These are phyloP conservation scores for Aspergillus panamensis DNA, from an alignment of 495 filamentous ascomycete species.

Conservation along the genomic window DNA sequence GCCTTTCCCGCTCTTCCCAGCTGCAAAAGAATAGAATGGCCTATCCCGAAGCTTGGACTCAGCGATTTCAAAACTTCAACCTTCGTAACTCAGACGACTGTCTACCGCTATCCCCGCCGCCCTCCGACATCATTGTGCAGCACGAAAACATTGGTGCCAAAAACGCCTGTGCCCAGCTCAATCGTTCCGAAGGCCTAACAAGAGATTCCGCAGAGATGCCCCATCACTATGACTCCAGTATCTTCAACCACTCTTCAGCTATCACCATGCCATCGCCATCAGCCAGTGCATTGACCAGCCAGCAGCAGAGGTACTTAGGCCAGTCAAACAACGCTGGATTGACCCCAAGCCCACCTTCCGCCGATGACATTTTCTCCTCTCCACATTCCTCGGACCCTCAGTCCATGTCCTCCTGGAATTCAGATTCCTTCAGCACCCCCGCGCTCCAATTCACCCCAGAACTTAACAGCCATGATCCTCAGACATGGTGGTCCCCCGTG, in stretches of 20 bases:
- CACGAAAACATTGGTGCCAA: conserved; percentile 38
- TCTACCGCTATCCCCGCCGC: conserved; percentile 44
- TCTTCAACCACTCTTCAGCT: conserved; percentile 39
- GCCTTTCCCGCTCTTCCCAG: conserved; percentile 40
- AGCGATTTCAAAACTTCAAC: conserved; percentile 42
- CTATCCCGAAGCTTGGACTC: conserved; percentile 41
- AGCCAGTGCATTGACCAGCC: conserved; percentile 26
- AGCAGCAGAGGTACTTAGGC: conserved; percentile 39
- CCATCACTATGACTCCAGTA: conserved; percentile 34
- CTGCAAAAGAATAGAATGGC: conserved; percentile 42
- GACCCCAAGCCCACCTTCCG: conserved; percentile 41
- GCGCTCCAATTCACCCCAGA: conserved; percentile 42
- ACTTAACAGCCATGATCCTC: conserved; percentile 37
- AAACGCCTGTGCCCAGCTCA: conserved; percentile 21
- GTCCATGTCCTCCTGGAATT: conserved; percentile 46
- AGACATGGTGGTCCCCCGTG: conserved; percentile 46
- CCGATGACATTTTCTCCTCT: conserved; percentile 45
- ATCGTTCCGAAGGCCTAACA: conserved; percentile 18
- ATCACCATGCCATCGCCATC: conserved; percentile 41
- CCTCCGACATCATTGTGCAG: conserved; percentile 42
- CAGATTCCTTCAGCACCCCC: conserved; percentile 37
- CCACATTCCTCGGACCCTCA: conserved; percentile 45
- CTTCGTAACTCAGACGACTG: conserved; percentile 37
- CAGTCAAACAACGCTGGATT: conserved; percentile 34
- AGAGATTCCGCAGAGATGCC: conserved; percentile 36